Evolutionary conservation across 371 early-diverging fungal species (phyloP).

Genomic region (Globomyces sp.): DNA sequence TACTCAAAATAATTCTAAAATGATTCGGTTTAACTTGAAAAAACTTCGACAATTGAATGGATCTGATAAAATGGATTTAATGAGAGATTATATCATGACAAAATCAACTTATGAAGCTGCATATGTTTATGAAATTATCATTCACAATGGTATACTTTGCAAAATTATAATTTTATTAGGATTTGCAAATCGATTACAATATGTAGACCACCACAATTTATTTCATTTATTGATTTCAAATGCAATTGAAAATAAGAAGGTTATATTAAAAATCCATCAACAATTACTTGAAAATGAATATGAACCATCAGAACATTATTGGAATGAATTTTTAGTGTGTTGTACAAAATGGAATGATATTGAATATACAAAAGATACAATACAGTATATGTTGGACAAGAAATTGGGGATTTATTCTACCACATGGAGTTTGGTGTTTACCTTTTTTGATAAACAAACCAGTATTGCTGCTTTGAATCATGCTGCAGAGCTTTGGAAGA

Average conservation of each 20-base stretch:
- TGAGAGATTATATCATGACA: conserved; percentile 8
- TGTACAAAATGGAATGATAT: conserved; percentile 4
- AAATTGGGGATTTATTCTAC: not conserved
- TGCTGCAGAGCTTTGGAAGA: not conserved
- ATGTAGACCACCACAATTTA: not conserved
- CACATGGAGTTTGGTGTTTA: not conserved
- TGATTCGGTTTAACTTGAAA: conserved; percentile 1
- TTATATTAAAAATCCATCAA: not conserved
- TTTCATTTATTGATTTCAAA: conserved; percentile 3
- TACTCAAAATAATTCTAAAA: too few species aligned
- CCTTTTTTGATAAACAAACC: not conserved
- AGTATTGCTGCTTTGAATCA: not conserved
- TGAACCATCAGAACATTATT: conserved; percentile 12
- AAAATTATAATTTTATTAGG: too few species aligned
- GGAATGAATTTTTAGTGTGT: conserved; percentile 3
- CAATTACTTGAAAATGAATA: not conserved
- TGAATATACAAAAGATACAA: not conserved
- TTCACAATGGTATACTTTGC: not conserved
- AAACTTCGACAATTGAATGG: conserved; percentile 12
- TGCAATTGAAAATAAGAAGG: not conserved
- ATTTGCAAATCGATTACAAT: conserved; percentile 1
- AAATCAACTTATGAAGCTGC: conserved; percentile 1
- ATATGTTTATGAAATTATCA: not conserved
- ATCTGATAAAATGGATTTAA: conserved; percentile 2
- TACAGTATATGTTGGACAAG: not conserved